Evolutionary conservation across 2,329 filamentous ascomycete genomes (phyloP), one percentile per base, ranked within the genome.

Genomic region (Fusarium acutatum): DNA sequence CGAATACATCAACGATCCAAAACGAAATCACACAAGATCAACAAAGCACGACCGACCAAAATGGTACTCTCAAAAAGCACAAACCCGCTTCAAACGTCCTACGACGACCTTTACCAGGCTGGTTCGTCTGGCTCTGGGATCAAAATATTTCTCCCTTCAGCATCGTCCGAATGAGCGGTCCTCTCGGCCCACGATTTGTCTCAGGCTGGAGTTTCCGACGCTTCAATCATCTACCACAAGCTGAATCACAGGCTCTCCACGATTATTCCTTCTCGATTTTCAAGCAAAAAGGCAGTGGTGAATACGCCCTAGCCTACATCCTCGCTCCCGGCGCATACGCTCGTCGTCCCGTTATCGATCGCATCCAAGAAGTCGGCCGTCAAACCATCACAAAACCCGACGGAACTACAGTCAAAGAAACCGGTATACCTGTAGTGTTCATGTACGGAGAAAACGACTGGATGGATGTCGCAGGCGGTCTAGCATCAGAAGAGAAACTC

Each of bases 391-490:
- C 78, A 54, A 77, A 77, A 7, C 64, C 79, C 11, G 74, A 79
- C 13, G 76, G 77, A 30, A 72, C 67, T 13, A 68, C 73, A 15
- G 64, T 77, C 44, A 82, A 80, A 64, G 88, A 90, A 76, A 93
- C 88, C 0, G 95, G 95, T 3, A 86, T 95, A 56, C 96, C 96
- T 0, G 86, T 98, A 37, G 89, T 98, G 14, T 89, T 99, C 80
- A 95, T 98, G 93, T 99, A 99, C 80, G 96, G 96, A 72, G 95
- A 98, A 78, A 92, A 96, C 79, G 96, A 99, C 85, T 99, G 96
- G 96, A 99, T 99, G 96, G 96, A 99, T 75, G 91, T 96, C 14
- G 90, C 91, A 0, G 96, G 95, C 34, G 96, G 96, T 0, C 90
- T 91, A 52, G 94, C 93, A 0, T 91, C 95, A 0, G 90, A 93